Percentiles rank a stretch among this genome's conserved stretches.
Conservation (phyloP, 2,329 filamentous ascomycete genomes). For the Colletotrichum eleusines region DNA sequence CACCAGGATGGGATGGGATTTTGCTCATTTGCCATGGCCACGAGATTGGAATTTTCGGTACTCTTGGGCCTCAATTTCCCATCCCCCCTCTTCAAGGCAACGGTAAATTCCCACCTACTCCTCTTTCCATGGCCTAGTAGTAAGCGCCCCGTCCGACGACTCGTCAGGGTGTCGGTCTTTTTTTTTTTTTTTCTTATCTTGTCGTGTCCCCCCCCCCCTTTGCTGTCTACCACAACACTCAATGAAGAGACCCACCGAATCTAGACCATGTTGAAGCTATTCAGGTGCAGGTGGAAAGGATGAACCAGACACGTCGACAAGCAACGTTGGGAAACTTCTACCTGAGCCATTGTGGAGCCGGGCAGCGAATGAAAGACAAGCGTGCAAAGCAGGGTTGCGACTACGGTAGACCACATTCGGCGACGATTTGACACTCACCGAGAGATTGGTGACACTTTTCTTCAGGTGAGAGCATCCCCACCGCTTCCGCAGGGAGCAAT, state of each 20-base stretch:
- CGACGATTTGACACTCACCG: constrained; percentile 21
- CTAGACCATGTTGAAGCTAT: constrained; percentile 26
- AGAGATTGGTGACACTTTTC: constrained; percentile 21
- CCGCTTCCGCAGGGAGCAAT: not conserved
- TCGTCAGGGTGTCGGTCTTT: constrained; percentile 2
- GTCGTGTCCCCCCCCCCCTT: constrained; percentile 12
- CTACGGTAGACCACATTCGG: not conserved
- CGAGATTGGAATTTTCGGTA: constrained; percentile 25
- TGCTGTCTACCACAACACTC: not conserved
- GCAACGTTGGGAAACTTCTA: not conserved
- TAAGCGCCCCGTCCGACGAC: constrained; percentile 18
- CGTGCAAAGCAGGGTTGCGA: not conserved
- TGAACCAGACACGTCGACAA: not conserved
- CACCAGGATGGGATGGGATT: constrained; percentile 33
- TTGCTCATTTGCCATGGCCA: constrained; percentile 36
- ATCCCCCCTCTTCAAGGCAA: constrained; percentile 12
- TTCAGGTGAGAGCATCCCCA: constrained; percentile 3
- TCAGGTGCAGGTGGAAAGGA: constrained; percentile 4
- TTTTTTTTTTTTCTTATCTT: not conserved
- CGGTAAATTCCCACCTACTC: constrained; percentile 15
- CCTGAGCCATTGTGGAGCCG: constrained; percentile 20
- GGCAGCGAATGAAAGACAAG: not conserved
- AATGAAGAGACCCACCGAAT: constrained; percentile 21
- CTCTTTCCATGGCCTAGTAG: constrained; percentile 18
- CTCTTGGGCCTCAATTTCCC: constrained; percentile 38